Conservation (phyloP, 2,329 filamentous ascomycete species). For the Pyrenophora tritici-repentis region DNA sequence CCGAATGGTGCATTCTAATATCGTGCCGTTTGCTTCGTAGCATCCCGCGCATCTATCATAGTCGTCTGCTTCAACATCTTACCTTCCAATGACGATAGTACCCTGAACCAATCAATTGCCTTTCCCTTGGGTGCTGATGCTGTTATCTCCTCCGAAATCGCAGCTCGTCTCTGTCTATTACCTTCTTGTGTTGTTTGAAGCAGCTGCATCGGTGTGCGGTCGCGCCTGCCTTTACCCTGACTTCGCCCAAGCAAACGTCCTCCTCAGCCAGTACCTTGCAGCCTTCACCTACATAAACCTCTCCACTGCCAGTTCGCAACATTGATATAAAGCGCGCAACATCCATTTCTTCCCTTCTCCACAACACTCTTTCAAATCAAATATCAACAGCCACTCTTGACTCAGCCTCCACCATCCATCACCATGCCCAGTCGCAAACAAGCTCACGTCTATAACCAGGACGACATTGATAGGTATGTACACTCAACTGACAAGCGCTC, state of each 20-base stretch:
- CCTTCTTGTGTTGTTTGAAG: background rate
- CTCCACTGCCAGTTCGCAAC: background rate
- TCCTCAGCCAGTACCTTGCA: background rate
- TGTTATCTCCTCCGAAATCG: too few relatives aligned
- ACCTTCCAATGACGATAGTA: too few relatives aligned
- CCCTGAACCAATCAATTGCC: too few relatives aligned
- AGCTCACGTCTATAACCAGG: conserved; percentile 12
- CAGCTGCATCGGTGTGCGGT: background rate
- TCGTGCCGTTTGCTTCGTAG: background rate
- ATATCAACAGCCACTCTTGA: background rate
- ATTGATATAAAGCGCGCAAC: background rate
- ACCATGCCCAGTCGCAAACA: conserved; percentile 8
- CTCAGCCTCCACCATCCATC: background rate
- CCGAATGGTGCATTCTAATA: too few relatives aligned
- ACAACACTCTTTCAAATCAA: background rate
- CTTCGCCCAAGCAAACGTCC: conserved; percentile 5
- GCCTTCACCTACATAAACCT: background rate
- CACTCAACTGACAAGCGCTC: background rate
- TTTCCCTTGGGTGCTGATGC: too few relatives aligned
- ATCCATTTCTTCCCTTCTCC: background rate
- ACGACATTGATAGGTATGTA: conserved; percentile 20
- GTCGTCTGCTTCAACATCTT: background rate
- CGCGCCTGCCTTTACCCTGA: conserved; percentile 12
- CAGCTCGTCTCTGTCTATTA: background rate
- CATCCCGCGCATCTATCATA: too few relatives aligned